Evolutionary conservation across 306 rosid species (phyloP), one percentile per base, ranked within the genome.

Genomic region (Malus fusca): DNA sequence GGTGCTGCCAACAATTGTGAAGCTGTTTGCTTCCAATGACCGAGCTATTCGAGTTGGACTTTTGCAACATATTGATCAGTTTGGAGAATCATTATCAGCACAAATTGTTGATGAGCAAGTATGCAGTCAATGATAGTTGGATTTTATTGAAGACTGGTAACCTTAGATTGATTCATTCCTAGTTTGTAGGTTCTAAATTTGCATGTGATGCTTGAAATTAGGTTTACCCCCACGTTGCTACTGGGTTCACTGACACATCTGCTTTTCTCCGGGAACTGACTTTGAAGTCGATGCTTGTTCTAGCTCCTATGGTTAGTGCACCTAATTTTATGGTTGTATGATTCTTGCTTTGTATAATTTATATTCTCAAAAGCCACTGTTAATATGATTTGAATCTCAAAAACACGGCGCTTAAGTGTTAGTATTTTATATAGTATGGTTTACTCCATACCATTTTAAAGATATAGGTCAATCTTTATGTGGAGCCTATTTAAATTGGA

Each of bases 211-310:
- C 72, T 79, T 82, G 72, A 65, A 51, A 78, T 82, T 82, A 96
- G 99, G 97, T 96, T 80, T 96, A 92, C 80, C 97, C 96, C 61
- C 99, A 92, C 59, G 90, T 96, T 76, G 99, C 98, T 67, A 88
- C 92, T 6, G 99, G 99, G 74, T 96, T 96, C 85, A 83, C 97
- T 69, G 97, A 96, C 83, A 92, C 97, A 65, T 90, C 96, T 73
- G 98, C 99, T 85, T 92, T 92, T 88, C 88, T 96, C 69, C 96
- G 97, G 75, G 99, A 96, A 83, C 80, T 96, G 82, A 96, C 99
- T 60, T 93, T 96, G 61, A 96, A 96, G 78, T 92, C 99, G 69
- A 96, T 96, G 96, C 95, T 96, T 78, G 80, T 86, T 80, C 88
- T 96, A 74, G 96, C 98, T 84, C 96, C 98, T 11, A 96, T 92